Evolutionary conservation across 2,329 filamentous ascomycete genomes (phyloP).

Genomic region (Pestalotiopsis sp.): DNA sequence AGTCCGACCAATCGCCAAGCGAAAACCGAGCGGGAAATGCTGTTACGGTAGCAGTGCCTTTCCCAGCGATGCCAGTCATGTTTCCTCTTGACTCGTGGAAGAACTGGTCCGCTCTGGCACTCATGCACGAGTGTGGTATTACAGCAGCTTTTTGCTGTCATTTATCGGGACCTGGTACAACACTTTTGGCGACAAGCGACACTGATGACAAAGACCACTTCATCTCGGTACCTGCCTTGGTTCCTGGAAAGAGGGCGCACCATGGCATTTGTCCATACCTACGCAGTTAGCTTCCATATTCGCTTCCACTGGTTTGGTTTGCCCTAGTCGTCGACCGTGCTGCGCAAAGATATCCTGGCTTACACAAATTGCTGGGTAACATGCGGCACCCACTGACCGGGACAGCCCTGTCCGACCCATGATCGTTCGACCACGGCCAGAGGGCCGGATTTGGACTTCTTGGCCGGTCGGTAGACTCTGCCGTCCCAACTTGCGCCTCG

Average conservation of each 20-base stretch:
- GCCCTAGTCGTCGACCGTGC: not conserved
- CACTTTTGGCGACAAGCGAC: not conserved
- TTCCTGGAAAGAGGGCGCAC: not conserved
- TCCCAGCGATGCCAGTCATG: not conserved
- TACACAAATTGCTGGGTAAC: conserved; percentile 5
- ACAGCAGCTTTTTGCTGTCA: not conserved
- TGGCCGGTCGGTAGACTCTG: not conserved
- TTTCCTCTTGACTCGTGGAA: conserved; percentile 5
- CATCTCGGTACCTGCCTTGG: not conserved
- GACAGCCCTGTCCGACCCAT: conserved; percentile 1
- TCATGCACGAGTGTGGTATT: not conserved
- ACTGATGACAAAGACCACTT: not conserved
- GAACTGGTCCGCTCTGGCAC: not conserved
- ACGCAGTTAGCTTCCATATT: conserved; percentile 7
- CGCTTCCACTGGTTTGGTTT: conserved; percentile 6
- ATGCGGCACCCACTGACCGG: conserved; percentile 6
- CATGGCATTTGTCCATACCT: not conserved
- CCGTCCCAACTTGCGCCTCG: not conserved
- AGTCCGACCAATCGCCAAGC: not conserved
- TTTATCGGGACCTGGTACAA: not conserved
- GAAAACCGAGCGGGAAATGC: not conserved
- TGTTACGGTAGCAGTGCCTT: not conserved
- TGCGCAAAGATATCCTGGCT: not conserved
- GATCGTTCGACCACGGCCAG: conserved; percentile 1
- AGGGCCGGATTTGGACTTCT: not conserved